Evolutionary conservation across 257 asterid species (phyloP), one percentile per base, ranked within the genome.

Genomic region (Rehmannia glutinosa): DNA sequence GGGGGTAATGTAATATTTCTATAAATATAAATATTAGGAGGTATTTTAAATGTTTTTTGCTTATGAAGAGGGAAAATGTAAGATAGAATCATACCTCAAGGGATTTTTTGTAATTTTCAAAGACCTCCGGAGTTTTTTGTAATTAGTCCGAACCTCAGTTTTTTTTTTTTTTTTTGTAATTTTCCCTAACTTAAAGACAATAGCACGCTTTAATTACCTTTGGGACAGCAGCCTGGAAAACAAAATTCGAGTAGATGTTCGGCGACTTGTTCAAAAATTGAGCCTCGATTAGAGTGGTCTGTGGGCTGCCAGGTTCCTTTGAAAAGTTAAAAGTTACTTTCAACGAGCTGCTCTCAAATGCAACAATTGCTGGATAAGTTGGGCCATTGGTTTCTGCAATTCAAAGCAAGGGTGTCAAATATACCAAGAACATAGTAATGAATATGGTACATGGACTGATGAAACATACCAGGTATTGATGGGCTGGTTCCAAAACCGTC

Each of bases 211-310:
- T n/a, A 23, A 11, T 65, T 86, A 88, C 98, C 98, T 88, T 91
- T 53, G 98, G 98, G 20, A 91, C 98, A 0, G 98, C 96, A 39
- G 96, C 95, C 79, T 83, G 98, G 77, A 91, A 91, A 47, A 88
- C 70, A 63, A 91, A 91, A 77, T 86, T 81, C 21, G 90, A 77
- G 76, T 79, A 87, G 9, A 68, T 65, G 73, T 82, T 68, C 51
- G 85, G 51, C 4, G 96, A 82, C 76, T 86, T 91, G 77, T 91
- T 91, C n/a, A 61, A 45, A 75, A 88, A 88, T 51, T 73, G 81
- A 66, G 96, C 94, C 78, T 88, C 84, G 39, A 91, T 81, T 35
- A 83, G 25, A 21, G 90, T 85, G 41, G 87, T 78, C 75, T 88
- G 87, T 28, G 83, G 87, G 70, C 76, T 80, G 75, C 79, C 89